phyloP scores from a whole-genome alignment of 1,284 basidiomycete species.

The Pseudozyma sp. region DNA sequence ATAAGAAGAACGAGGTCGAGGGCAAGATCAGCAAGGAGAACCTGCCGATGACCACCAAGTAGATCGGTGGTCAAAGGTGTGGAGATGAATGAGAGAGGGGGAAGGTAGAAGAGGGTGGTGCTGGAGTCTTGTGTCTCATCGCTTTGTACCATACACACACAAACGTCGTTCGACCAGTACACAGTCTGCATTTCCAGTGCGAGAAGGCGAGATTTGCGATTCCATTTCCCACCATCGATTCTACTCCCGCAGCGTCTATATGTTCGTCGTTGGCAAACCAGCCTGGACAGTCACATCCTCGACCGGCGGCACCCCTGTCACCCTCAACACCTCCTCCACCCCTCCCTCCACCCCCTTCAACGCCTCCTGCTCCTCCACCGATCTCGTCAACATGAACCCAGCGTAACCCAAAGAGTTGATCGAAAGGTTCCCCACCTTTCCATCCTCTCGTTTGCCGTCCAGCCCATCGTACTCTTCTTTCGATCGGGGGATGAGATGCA shows the following conservation, averaged over 20 bases:
- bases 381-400: conserved; percentile 58
- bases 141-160: conserved; percentile 13
- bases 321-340: conserved; percentile 33
- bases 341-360: conserved; percentile 38
- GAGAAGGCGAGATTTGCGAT: background rate
- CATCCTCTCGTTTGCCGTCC: conserved; percentile 14
- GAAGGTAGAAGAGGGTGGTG: too few species aligned
- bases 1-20: conserved; percentile 22
- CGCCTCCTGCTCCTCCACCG: conserved; percentile 50
- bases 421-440: conserved; percentile 43
- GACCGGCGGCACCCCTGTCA: conserved; percentile 40
- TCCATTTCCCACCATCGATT: too few species aligned
- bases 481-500: conserved; percentile 64
- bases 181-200: too few species aligned
- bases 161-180: background rate
- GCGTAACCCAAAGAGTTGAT: conserved; percentile 64
- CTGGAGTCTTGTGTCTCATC: background rate
- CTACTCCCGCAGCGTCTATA: conserved; percentile 1
- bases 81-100: too few species aligned
- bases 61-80: background rate
- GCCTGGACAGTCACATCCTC: conserved; percentile 46
- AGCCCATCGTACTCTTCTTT: conserved; percentile 47
- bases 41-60: conserved; percentile 41
- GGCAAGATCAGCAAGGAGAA: conserved; percentile 15
- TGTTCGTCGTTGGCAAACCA: conserved; percentile 38